Percentiles rank a stretch among this genome's conserved stretches.
phyloP scores from a whole-genome alignment of 2,329 filamentous ascomycete species.

The Trichoderma sp. region DNA sequence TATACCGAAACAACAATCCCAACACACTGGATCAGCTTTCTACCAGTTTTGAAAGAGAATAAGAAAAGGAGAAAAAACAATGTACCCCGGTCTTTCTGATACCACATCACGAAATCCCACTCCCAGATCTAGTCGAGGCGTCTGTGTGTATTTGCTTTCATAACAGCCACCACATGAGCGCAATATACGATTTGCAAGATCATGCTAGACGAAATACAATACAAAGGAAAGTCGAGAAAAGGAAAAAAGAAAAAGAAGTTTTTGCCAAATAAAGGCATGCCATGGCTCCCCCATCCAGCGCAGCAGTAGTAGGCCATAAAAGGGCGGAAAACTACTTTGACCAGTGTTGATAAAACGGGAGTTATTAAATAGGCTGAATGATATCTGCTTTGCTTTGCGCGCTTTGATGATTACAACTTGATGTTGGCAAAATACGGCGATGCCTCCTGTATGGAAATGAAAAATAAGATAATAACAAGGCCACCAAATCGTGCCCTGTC shows the following conservation, averaged over 20 bases:
- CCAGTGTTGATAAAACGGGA: not conserved
- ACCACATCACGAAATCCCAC: slow-evolving; percentile 19
- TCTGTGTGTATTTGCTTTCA: slow-evolving; percentile 12
- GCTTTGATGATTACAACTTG: slow-evolving; percentile 21
- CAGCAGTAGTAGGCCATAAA: not conserved
- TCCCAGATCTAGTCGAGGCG: slow-evolving; percentile 15
- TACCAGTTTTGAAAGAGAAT: not conserved
- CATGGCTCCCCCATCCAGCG: slow-evolving; percentile 5
- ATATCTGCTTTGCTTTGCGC: slow-evolving; percentile 18
- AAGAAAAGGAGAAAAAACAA: not conserved
- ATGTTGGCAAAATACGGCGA: slow-evolving; percentile 11
- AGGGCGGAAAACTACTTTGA: not conserved
- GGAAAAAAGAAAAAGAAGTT: slow-evolving; percentile 13
- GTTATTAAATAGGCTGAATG: slow-evolving; percentile 19
- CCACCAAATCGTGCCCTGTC: not conserved
- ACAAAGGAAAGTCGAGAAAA: slow-evolving; percentile 18
- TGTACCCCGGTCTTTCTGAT: slow-evolving; percentile 8
- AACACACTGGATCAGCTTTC: slow-evolving; percentile 12
- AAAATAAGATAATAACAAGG: not conserved
- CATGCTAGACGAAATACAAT: slow-evolving; percentile 19
- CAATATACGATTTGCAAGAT: slow-evolving; percentile 20
- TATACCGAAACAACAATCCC: slow-evolving; percentile 18
- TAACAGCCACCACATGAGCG: slow-evolving; percentile 20
- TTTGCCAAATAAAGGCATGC: slow-evolving; percentile 15
- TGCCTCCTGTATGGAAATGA: slow-evolving; percentile 4